Percentiles rank a stretch among this genome's conserved stretches.
phyloP scores from a whole-genome alignment of 2,329 filamentous ascomycete species.

The Blumeria graminis region DNA sequence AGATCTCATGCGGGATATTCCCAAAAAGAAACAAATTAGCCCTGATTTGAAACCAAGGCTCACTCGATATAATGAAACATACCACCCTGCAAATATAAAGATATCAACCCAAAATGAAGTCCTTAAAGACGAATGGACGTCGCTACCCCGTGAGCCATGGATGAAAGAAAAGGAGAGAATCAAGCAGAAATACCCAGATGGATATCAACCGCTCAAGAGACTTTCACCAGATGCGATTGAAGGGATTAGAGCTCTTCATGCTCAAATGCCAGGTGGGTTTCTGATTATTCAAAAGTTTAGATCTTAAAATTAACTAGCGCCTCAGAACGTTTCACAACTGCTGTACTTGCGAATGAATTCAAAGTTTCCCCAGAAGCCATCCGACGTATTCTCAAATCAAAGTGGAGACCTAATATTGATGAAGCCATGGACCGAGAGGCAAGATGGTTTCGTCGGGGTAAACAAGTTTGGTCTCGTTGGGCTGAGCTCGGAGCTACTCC shows the following conservation, averaged over 20 bases:
- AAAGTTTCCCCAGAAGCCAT: conserved; percentile 72
- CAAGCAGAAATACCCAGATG: conserved; percentile 52
- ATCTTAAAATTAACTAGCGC: not conserved
- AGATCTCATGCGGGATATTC: conserved; percentile 1
- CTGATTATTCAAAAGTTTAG: not conserved
- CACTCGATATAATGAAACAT: not conserved
- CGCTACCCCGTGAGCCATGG: conserved; percentile 31
- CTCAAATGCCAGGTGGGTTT: conserved; percentile 52
- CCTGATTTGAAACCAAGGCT: not conserved
- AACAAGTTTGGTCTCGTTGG: conserved; percentile 32
- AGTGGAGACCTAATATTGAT: conserved; percentile 38
- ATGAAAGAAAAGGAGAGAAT: conserved; percentile 50
- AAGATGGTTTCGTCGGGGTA: conserved; percentile 37
- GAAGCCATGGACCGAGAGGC: conserved; percentile 32
- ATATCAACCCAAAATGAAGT: not conserved
- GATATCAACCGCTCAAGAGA: conserved; percentile 65
- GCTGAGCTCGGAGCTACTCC: conserved; percentile 37
- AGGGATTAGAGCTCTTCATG: conserved; percentile 67
- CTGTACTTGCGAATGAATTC: conserved; percentile 52
- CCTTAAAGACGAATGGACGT: conserved; percentile 3
- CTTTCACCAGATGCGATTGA: conserved; percentile 78
- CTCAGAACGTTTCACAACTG: conserved; percentile 26
- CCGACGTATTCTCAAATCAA: conserved; percentile 60
- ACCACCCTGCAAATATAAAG: not conserved
- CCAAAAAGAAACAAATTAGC: not conserved